Conservation (phyloP, 352 stramenopile genomes). For the Globisporangium paroecandrum region DNA sequence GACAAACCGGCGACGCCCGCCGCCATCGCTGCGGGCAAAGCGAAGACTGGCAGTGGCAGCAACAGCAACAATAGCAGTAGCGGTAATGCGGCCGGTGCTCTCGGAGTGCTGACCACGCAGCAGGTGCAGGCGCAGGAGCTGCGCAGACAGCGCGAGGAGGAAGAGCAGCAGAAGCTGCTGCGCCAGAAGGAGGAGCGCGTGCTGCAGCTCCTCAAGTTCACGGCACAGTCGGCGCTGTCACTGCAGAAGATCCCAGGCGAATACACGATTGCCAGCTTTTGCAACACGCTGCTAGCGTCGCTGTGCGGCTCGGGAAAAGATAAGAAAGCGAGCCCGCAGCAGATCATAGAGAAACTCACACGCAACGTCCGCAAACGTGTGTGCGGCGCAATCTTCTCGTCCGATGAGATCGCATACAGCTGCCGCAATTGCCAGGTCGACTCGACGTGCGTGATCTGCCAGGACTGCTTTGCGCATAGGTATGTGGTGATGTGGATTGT, state of each 20-base stretch:
- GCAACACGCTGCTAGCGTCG: constrained; percentile 51
- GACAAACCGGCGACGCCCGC: constrained; percentile 30
- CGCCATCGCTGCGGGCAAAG: constrained; percentile 17
- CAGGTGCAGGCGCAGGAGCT: constrained; percentile 23
- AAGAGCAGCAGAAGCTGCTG: constrained; percentile 25
- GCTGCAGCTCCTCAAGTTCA: constrained; percentile 45
- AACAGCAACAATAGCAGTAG: neutral
- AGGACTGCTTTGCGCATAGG: constrained; percentile 83
- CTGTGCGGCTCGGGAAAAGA: constrained; percentile 57
- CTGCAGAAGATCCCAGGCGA: constrained; percentile 16
- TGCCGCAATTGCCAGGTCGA: constrained; percentile 86
- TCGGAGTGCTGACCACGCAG: constrained; percentile 4
- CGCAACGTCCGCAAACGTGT: constrained; percentile 64
- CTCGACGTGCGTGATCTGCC: constrained; percentile 83
- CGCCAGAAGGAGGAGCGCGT: constrained; percentile 42
- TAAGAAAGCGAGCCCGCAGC: constrained; percentile 30
- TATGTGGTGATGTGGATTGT: constrained; percentile 17
- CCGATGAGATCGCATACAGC: constrained; percentile 86
- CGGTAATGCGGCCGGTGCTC: neutral
- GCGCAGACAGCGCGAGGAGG: constrained; percentile 27
- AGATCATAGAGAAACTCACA: constrained; percentile 65
- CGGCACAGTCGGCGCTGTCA: constrained; percentile 38
- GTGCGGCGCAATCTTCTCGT: constrained; percentile 80
- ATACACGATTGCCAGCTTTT: constrained; percentile 24
- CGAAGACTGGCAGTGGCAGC: constrained; percentile 24